phyloP scores from a whole-genome alignment of 2,329 filamentous ascomycete genomes.

The Blastomyces parvus region DNA sequence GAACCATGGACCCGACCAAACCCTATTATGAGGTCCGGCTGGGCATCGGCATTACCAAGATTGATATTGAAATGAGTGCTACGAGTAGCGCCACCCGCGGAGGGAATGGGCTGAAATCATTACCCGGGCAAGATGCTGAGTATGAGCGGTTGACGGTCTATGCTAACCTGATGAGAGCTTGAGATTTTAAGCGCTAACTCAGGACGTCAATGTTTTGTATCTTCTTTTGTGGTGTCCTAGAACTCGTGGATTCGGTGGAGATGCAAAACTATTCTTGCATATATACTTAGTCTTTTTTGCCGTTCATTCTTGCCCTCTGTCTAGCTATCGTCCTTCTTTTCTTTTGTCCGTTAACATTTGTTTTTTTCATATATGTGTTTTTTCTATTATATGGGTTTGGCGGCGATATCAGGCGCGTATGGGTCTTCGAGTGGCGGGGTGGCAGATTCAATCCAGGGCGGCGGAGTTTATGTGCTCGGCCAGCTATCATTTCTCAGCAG shows the following conservation, averaged over 20 bases:
- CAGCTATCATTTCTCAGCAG: not conserved
- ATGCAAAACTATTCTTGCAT: not conserved
- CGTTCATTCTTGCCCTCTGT: not conserved
- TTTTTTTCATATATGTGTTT: not conserved
- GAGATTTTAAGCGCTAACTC: slow-evolving; percentile 12
- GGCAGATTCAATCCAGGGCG: not conserved
- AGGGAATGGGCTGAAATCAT: not conserved
- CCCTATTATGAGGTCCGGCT: slow-evolving; percentile 69
- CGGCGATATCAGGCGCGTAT: slow-evolving; percentile 5
- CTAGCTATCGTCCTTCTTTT: not conserved
- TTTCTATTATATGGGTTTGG: not conserved
- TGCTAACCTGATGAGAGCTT: slow-evolving; percentile 55
- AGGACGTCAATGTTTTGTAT: not conserved
- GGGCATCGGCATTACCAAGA: slow-evolving; percentile 61
- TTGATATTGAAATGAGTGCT: slow-evolving; percentile 70
- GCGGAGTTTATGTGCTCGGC: not conserved
- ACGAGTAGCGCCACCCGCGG: slow-evolving; percentile 45
- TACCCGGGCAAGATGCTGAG: slow-evolving; percentile 11
- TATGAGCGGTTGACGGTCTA: slow-evolving; percentile 66
- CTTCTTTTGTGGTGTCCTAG: not conserved
- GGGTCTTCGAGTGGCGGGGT: not conserved
- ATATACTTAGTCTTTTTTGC: not conserved
- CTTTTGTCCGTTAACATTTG: no score
- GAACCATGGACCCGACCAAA: slow-evolving; percentile 43
- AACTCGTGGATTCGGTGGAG: not conserved